Evolutionary conservation across 208 protist species (phyloP).

Genomic region (Acanthamoeba castellanii): DNA sequence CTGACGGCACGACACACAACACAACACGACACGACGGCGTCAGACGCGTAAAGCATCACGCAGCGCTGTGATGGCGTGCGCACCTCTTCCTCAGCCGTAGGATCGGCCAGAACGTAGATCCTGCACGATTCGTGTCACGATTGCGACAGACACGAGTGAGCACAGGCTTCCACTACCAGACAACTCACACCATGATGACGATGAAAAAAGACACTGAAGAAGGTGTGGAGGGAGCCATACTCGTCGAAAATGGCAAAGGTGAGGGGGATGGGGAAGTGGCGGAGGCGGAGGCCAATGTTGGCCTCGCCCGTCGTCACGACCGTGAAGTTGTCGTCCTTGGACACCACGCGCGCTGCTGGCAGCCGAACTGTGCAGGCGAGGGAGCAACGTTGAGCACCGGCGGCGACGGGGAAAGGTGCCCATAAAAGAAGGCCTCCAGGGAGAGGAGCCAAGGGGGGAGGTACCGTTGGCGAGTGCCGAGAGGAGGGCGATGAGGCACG

Average conservation of each 20-base stretch:
- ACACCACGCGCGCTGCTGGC: background rate
- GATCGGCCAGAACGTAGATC: slow-evolving; percentile 21
- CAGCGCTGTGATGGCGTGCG: background rate
- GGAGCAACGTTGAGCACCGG: background rate
- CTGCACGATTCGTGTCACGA: background rate
- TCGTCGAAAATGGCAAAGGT: slow-evolving; percentile 40
- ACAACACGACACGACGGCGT: background rate
- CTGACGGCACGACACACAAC: background rate
- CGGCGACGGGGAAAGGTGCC: no score
- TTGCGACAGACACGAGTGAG: background rate
- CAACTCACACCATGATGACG: background rate
- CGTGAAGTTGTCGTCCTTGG: slow-evolving; percentile 9
- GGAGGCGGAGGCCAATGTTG: background rate
- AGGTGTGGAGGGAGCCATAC: background rate
- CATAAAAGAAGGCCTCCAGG: no score
- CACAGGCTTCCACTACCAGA: background rate
- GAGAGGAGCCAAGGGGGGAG: background rate
- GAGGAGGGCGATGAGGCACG: slow-evolving; percentile 77
- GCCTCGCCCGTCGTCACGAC: background rate
- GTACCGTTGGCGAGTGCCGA: slow-evolving; percentile 79
- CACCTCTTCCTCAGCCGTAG: slow-evolving; percentile 39
- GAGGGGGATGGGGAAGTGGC: slow-evolving; percentile 12
- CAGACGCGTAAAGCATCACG: background rate
- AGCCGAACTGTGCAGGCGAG: background rate
- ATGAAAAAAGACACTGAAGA: background rate